Evolutionary conservation across 176 grass and related monocot species (phyloP).

Genomic region (Musa acuminata): DNA sequence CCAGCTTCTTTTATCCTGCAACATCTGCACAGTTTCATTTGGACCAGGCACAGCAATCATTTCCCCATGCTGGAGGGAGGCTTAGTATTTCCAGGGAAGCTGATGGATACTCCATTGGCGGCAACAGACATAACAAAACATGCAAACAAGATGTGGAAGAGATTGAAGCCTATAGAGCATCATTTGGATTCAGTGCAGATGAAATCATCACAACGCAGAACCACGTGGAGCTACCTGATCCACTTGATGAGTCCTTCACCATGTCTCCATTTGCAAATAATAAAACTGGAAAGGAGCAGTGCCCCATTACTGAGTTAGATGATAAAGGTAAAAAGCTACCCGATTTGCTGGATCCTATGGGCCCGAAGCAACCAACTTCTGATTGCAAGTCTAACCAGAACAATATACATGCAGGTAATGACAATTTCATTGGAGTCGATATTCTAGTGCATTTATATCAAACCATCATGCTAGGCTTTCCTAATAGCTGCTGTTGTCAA

Average conservation of each 20-base stretch:
- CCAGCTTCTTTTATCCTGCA: slow-evolving; percentile 62
- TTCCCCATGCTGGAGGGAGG: slow-evolving; percentile 51
- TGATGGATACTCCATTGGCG: slow-evolving; percentile 11
- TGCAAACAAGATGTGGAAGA: slow-evolving; percentile 77
- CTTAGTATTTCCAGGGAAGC: slow-evolving; percentile 68
- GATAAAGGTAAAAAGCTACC: slow-evolving; percentile 24
- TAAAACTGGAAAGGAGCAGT: slow-evolving; percentile 31
- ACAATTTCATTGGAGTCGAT: not conserved
- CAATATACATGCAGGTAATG: not conserved
- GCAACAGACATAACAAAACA: slow-evolving; percentile 29
- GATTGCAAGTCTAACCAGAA: not conserved
- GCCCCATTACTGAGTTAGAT: slow-evolving; percentile 29
- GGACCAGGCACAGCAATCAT: slow-evolving; percentile 77
- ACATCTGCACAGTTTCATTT: slow-evolving; percentile 72
- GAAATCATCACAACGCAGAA: slow-evolving; percentile 68
- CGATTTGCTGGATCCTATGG: slow-evolving; percentile 24
- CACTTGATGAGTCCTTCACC: slow-evolving; percentile 69
- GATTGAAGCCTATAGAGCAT: slow-evolving; percentile 88
- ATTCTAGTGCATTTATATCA: not conserved
- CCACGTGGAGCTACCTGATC: slow-evolving; percentile 59
- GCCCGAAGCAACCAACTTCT: slow-evolving; percentile 29
- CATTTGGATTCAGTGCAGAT: slow-evolving; percentile 88
- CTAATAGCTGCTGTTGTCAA: not conserved
- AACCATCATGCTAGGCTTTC: not conserved
- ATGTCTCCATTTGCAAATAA: slow-evolving; percentile 69